Percentiles rank a stretch among this genome's conserved stretches.
These are phyloP conservation scores for Entomortierella lignicola DNA, from an alignment of 192 early-diverging fungal species.

Conservation along the genomic window DNA sequence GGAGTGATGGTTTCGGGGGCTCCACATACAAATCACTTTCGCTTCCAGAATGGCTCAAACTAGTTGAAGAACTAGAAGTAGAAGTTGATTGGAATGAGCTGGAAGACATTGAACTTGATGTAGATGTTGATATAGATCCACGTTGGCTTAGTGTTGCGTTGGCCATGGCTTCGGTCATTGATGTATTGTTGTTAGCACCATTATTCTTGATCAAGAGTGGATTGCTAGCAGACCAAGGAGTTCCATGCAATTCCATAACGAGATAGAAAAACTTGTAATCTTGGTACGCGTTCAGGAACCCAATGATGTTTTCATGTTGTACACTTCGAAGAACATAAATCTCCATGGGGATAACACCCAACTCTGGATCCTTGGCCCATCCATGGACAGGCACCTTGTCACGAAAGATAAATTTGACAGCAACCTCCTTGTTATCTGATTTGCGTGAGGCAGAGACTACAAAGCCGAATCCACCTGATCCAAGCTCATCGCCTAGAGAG, in stretches of 20 bases:
- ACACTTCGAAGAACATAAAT: slow-evolving; percentile 71
- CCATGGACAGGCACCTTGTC: slow-evolving; percentile 63
- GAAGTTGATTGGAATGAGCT: slow-evolving; percentile 7
- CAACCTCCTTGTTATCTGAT: slow-evolving; percentile 63
- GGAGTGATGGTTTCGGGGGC: slow-evolving; percentile 47
- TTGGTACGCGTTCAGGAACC: slow-evolving; percentile 66
- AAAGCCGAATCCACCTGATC: slow-evolving; percentile 83
- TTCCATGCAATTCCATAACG: slow-evolving; percentile 77
- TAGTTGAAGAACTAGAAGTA: slow-evolving; percentile 15
- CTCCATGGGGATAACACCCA: slow-evolving; percentile 72
- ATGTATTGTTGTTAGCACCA: slow-evolving; percentile 14
- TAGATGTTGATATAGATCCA: slow-evolving; percentile 12
- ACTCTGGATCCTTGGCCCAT: slow-evolving; percentile 64
- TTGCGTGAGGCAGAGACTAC: slow-evolving; percentile 72
- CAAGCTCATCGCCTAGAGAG: slow-evolving; percentile 70
- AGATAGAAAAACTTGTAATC: slow-evolving; percentile 66
- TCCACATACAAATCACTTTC: slow-evolving; percentile 26
- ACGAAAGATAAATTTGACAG: slow-evolving; percentile 75
- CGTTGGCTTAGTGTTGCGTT: slow-evolving; percentile 35
- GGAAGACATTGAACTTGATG: slow-evolving; percentile 10
- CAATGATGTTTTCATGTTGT: slow-evolving; percentile 64
- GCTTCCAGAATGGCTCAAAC: slow-evolving; percentile 26
- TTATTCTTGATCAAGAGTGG: slow-evolving; percentile 38
- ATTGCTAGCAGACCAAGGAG: slow-evolving; percentile 62
- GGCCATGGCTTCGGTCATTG: slow-evolving; percentile 47